These are phyloP conservation scores for Ganoderma resinaceum DNA, from an alignment of 1,284 basidiomycete genomes.

Conservation along the genomic window DNA sequence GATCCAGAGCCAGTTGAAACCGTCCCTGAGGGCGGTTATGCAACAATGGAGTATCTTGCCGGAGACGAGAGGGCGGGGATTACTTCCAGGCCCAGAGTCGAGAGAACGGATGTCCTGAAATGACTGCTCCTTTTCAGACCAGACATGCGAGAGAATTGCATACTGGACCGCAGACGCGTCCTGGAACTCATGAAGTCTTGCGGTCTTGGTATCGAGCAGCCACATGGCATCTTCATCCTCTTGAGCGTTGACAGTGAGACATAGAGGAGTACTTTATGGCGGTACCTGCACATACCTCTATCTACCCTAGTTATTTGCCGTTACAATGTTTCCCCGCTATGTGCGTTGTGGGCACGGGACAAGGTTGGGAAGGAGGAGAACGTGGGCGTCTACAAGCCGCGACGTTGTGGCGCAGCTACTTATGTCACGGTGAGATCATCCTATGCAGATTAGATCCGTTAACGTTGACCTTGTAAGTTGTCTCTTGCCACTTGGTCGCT, in stretches of 20 bases:
- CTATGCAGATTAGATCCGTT: neutral
- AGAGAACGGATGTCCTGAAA: constrained; percentile 16
- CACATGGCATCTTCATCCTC: constrained; percentile 7
- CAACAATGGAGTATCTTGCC: constrained; percentile 14
- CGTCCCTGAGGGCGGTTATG: constrained; percentile 6
- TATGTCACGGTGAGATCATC: neutral
- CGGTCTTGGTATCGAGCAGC: constrained; percentile 19
- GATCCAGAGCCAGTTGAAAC: constrained; percentile 20
- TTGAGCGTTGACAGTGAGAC: neutral
- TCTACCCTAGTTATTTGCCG: neutral
- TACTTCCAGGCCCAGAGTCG: neutral
- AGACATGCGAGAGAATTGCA: constrained; percentile 25
- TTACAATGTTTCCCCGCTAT: neutral
- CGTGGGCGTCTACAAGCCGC: neutral
- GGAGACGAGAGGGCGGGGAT: neutral
- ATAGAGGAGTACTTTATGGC: no score
- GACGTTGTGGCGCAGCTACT: neutral
- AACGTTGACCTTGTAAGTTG: neutral
- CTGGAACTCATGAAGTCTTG: constrained; percentile 12
- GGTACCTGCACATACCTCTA: neutral
- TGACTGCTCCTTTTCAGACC: constrained; percentile 14
- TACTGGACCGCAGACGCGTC: constrained; percentile 8
- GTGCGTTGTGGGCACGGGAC: neutral
- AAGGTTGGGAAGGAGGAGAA: neutral
- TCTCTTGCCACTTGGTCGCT: neutral